These are phyloP conservation scores for Adansonia grandidieri DNA, from an alignment of 441 rosid genomes.

Conservation along the genomic window DNA sequence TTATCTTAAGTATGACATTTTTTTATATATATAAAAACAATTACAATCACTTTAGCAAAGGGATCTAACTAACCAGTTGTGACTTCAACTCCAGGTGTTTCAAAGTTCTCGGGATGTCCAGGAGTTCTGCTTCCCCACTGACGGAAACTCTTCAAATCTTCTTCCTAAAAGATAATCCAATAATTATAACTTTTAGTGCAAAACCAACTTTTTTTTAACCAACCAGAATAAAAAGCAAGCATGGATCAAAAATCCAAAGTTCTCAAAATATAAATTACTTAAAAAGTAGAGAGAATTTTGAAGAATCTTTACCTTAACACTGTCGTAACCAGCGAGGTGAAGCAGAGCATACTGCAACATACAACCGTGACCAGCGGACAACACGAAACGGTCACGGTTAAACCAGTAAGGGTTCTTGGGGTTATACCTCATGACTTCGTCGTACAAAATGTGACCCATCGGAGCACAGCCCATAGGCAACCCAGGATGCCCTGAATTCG, in stretches of 20 bases:
- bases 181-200: background rate
- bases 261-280: background rate
- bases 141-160: constrained; percentile 87
- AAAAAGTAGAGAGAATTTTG: background rate
- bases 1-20: background rate
- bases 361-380: constrained; percentile 99
- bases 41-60: background rate
- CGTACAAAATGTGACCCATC: constrained; percentile 93
- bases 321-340: constrained; percentile 97
- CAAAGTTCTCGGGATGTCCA: constrained; percentile 99
- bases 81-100: constrained; percentile 97
- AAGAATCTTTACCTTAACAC: constrained; percentile 59
- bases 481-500: constrained; percentile 99
- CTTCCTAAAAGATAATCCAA: constrained; percentile 56
- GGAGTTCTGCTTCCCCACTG: constrained; percentile 98
- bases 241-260: background rate
- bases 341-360: constrained; percentile 97
- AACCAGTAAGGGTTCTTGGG: constrained; percentile 99
- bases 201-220: background rate
- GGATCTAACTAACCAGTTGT: constrained; percentile 87
- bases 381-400: constrained; percentile 91
- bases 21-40: background rate
- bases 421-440: constrained; percentile 93
- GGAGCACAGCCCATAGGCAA: constrained; percentile 99
- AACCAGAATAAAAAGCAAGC: background rate